phyloP scores from a whole-genome alignment of 345 rosid species.

The Noccaea bulbosa region DNA sequence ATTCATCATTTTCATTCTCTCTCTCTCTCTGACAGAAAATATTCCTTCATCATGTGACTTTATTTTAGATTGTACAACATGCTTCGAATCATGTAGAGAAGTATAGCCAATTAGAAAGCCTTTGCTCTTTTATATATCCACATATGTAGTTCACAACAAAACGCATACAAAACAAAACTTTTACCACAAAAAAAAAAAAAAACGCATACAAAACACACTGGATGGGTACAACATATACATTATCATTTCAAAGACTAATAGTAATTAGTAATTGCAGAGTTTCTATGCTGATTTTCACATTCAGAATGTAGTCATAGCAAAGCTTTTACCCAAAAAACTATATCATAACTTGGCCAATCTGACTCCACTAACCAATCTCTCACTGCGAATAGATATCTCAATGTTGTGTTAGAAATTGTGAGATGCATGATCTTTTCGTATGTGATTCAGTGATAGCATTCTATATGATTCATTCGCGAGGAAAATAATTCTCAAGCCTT shows the following conservation, averaged over 20 bases:
- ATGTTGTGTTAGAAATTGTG: not conserved
- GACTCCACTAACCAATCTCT: not conserved
- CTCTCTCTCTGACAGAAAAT: constrained; percentile 36
- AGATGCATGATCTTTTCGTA: not conserved
- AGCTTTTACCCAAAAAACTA: not conserved
- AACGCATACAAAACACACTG: not conserved
- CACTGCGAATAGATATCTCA: not conserved
- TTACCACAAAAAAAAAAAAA: not conserved
- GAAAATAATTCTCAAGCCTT: not conserved
- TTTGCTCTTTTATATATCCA: constrained; percentile 6
- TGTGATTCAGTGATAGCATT: not conserved
- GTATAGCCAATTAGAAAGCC: not conserved
- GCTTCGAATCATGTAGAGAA: constrained; percentile 8
- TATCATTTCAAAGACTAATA: not conserved
- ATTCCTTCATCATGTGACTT: constrained; percentile 44
- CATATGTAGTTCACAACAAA: constrained; percentile 6
- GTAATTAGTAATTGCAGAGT: not conserved
- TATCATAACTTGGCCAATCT: not conserved
- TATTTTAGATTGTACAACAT: constrained; percentile 37
- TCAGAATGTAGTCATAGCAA: not conserved
- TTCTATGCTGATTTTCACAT: constrained; percentile 16
- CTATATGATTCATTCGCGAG: not conserved
- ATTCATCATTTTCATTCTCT: constrained; percentile 38
- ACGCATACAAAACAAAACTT: not conserved
- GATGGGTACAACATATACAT: constrained; percentile 1